Evolutionary conservation across 495 filamentous ascomycete species (phyloP).

Genomic region (Diplogelasinospora grovesii): DNA sequence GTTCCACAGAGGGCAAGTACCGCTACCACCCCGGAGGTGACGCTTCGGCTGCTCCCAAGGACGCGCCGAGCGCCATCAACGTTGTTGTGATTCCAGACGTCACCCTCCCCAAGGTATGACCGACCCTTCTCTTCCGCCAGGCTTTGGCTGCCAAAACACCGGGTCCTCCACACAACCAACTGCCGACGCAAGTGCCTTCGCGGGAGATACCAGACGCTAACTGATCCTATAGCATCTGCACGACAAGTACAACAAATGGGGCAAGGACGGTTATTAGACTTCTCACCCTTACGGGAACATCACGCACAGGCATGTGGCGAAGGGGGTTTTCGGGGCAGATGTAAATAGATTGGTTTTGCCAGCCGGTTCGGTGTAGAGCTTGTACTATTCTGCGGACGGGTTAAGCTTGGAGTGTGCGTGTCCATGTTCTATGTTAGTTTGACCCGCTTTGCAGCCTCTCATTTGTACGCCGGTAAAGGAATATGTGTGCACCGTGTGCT

Average conservation of each 20-base stretch:
- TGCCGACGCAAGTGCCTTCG: no score
- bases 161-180: no score
- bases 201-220: background rate
- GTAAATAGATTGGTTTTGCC: constrained; percentile 15
- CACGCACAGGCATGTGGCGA: background rate
- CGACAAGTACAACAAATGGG: constrained; percentile 97
- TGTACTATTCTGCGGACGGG: constrained; percentile 23
- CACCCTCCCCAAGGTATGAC: constrained; percentile 75
- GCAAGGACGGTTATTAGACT: constrained; percentile 67
- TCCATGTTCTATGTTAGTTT: no score
- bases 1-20: constrained; percentile 64
- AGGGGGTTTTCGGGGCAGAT: constrained; percentile 3
- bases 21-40: constrained; percentile 89
- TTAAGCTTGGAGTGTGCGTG: no score
- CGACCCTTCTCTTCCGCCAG: background rate
- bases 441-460: no score
- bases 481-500: no score
- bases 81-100: constrained; percentile 89
- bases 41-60: constrained; percentile 62
- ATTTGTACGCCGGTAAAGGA: no score
- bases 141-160: no score
- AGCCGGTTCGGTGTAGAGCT: constrained; percentile 13
- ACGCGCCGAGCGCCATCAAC: constrained; percentile 92
- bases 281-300: background rate
- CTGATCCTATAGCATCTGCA: constrained; percentile 61